Percentiles rank a stretch among this genome's conserved stretches.
Evolutionary conservation across 73 alveolate genomes (phyloP).

Genomic region (Blepharisma japonicum): DNA sequence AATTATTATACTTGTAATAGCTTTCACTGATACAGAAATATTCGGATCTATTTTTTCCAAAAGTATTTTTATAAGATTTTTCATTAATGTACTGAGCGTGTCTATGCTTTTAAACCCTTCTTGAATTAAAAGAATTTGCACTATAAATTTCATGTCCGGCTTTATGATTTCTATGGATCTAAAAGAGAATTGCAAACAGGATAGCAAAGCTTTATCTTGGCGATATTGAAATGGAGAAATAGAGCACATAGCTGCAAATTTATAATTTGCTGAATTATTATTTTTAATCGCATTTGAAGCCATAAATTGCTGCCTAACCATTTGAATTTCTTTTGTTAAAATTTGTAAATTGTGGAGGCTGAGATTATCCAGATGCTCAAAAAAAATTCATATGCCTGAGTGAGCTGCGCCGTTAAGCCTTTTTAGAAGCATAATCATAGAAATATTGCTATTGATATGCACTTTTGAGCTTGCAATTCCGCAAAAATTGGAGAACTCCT

Average conservation of each 20-base stretch:
- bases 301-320: slow-evolving; percentile 67
- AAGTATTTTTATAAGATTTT: too few relatives aligned
- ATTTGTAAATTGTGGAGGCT: slow-evolving; percentile 33
- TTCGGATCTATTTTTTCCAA: too few relatives aligned
- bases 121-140: not conserved
- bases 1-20: too few relatives aligned
- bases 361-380: slow-evolving; percentile 51
- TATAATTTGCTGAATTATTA: not conserved
- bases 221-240: too few relatives aligned
- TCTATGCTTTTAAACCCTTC: slow-evolving; percentile 8
- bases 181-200: not conserved
- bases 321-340: slow-evolving; percentile 59
- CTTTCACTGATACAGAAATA: too few relatives aligned
- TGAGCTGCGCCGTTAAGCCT: slow-evolving; percentile 69
- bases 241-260: too few relatives aligned
- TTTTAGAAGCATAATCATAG: slow-evolving; percentile 43
- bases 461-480: slow-evolving; percentile 45
- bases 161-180: not conserved
- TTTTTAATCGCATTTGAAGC: slow-evolving; percentile 49
- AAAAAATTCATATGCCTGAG: slow-evolving; percentile 53
- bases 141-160: not conserved
- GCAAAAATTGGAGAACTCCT: slow-evolving; percentile 51
- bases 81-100: too few relatives aligned
- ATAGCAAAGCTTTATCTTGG: not conserved
- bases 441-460: slow-evolving; percentile 31